These are phyloP conservation scores for Neopestalotiopsis clavispora DNA, from an alignment of 2,329 filamentous ascomycete species.

Conservation along the genomic window DNA sequence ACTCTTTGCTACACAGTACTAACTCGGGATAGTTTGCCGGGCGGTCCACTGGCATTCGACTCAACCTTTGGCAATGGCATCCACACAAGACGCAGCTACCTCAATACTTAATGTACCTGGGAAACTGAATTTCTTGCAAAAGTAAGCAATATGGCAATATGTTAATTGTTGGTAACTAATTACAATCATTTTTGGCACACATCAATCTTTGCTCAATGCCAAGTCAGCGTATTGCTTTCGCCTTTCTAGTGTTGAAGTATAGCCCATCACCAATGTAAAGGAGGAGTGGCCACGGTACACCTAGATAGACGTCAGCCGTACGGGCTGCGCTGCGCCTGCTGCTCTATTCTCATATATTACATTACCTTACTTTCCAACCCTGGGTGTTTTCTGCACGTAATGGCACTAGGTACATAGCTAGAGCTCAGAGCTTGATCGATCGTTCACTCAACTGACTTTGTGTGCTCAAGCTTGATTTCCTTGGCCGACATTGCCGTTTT, in stretches of 20 bases:
- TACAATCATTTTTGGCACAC: too few species aligned
- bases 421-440: background rate
- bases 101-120: too few species aligned
- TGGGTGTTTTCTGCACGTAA: background rate
- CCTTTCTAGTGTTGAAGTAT: too few species aligned
- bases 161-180: too few species aligned
- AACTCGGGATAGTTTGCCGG: background rate
- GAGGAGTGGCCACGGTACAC: background rate
- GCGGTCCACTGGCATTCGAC: background rate
- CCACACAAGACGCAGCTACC: too few species aligned
- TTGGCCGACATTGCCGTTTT: background rate
- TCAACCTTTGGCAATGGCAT: too few species aligned
- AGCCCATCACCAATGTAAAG: too few species aligned
- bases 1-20: background rate
- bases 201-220: too few species aligned
- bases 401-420: background rate
- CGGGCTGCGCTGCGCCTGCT: background rate
- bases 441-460: background rate
- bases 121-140: too few species aligned
- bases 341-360: background rate
- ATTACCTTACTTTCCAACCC: background rate
- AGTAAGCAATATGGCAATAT: too few species aligned
- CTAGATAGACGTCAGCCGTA: background rate
- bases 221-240: too few species aligned
- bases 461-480: background rate